phyloP scores from a whole-genome alignment of 2,329 filamentous ascomycete species.

The Aureobasidium mangrovei region DNA sequence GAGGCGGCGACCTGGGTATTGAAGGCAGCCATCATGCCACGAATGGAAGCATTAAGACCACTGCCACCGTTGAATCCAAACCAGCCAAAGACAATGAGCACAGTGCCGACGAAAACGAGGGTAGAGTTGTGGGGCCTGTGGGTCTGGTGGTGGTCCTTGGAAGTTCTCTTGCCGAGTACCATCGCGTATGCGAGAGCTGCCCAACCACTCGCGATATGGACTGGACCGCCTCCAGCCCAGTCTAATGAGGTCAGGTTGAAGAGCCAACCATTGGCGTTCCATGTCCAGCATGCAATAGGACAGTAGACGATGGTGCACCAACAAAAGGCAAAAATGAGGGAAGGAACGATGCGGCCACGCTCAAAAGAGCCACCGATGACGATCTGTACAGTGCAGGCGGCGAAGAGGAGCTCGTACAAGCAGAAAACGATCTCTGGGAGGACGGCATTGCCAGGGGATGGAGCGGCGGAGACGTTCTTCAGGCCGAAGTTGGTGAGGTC shows the following conservation, averaged over 20 bases:
- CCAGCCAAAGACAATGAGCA: constrained; percentile 38
- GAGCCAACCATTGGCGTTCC: constrained; percentile 59
- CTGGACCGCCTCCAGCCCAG: constrained; percentile 51
- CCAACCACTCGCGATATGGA: constrained; percentile 56
- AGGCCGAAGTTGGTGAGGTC: constrained; percentile 53
- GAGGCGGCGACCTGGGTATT: constrained; percentile 51
- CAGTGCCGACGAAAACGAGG: constrained; percentile 54
- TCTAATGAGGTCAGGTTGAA: constrained; percentile 52
- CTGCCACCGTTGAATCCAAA: constrained; percentile 52
- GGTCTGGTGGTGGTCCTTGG: constrained; percentile 40
- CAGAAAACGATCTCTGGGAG: constrained; percentile 60
- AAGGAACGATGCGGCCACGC: constrained; percentile 54
- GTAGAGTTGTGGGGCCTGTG: constrained; percentile 54
- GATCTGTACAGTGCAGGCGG: constrained; percentile 53
- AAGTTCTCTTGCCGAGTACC: constrained; percentile 51
- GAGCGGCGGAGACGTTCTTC: constrained; percentile 51
- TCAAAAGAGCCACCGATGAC: constrained; percentile 57
- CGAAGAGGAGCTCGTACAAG: constrained; percentile 58
- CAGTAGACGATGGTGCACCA: constrained; percentile 60
- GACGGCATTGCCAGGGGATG: constrained; percentile 47
- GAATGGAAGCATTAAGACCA: constrained; percentile 44
- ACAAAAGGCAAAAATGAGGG: constrained; percentile 54
- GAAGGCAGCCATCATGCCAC: constrained; percentile 47
- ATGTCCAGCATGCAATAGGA: constrained; percentile 57
- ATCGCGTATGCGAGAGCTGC: constrained; percentile 56